Base-by-base conservation (phyloP, 768 basidiomycete species). In the Suillus spraguei region DNA sequence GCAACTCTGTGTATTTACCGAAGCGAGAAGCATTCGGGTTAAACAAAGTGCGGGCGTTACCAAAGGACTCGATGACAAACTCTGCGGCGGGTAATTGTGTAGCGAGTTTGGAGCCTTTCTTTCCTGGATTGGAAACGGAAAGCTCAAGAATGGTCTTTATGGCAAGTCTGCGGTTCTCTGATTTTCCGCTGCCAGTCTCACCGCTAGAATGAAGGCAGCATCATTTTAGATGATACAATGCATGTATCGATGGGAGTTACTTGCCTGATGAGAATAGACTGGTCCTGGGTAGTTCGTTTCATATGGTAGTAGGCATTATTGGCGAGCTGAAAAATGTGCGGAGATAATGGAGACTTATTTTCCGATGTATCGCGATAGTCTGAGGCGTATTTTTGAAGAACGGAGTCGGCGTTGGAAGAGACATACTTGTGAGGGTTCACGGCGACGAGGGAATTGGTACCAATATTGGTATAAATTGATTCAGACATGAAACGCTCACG, bases 1-100 rank as follows among this genome's bases (percentile, higher is more conserved):
- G 97, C 0, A 99, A 84, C 72, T 99, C 97, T 52, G 95, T 97
- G 75, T 99, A 99, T 75, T 97, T 95, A 62, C 97, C 97, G 72
- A 97, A 97, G 55, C 95, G 90, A 36, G 97, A 98, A 16, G 97
- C 96, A 71, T 97, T 97, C 54, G 93, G 85, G 72, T 98, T 97
- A 79, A 93, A 90, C 61, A 94, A 85, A 1, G 94, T 94, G 64
- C 93, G 90, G 22, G 96, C 93, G 69, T 92, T 91, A 17, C 97
- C 97, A 72, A 99, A 99, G 1, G 94, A 82, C 75, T 99, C 95
- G 65, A 98, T 89, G 64, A 98, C 93, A 75, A 95, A 98, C 81
- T 97, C 93, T 28, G 94, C 90, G 22, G 95, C 92, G 42, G 95
- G 95, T 44, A 99, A 84, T 74, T 97, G 94, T 54, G 78, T 78